Evolutionary conservation across 768 basidiomycete genomes (phyloP).

Genomic region (Boletus coccyginus): DNA sequence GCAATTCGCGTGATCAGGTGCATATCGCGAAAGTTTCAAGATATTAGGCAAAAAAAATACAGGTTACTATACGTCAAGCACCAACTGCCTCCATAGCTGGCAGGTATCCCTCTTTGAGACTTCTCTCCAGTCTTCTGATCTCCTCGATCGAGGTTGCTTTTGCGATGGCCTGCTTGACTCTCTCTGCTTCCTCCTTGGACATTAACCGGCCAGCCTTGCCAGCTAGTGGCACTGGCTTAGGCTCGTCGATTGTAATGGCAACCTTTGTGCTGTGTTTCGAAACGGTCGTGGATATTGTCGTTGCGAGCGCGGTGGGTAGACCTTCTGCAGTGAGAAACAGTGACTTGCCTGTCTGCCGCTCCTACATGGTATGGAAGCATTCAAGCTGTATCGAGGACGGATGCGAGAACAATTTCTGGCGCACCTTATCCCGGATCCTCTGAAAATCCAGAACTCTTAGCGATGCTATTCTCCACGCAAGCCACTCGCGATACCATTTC

Average conservation of each 20-base stretch:
- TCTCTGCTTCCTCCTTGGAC: slow-evolving; percentile 89
- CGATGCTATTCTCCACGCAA: slow-evolving; percentile 82
- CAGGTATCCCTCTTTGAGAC: slow-evolving; percentile 79
- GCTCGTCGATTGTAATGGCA: slow-evolving; percentile 71
- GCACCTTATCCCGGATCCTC: slow-evolving; percentile 91
- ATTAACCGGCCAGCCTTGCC: slow-evolving; percentile 82
- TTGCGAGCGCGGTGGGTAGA: slow-evolving; percentile 76
- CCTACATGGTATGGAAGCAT: slow-evolving; percentile 46
- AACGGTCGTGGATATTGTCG: slow-evolving; percentile 70
- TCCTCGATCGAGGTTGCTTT: slow-evolving; percentile 91
- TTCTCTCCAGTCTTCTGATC: slow-evolving; percentile 78
- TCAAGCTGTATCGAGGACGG: slow-evolving; percentile 25
- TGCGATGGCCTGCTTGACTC: slow-evolving; percentile 83
- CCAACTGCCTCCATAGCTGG: slow-evolving; percentile 77
- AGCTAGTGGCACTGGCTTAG: slow-evolving; percentile 51
- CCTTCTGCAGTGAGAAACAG: slow-evolving; percentile 82
- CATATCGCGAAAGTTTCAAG: slow-evolving; percentile 3
- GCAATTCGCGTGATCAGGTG: not conserved
- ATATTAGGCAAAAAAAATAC: slow-evolving; percentile 32
- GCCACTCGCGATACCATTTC: slow-evolving; percentile 97
- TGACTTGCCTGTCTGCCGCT: slow-evolving; percentile 69
- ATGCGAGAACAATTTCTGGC: slow-evolving; percentile 37
- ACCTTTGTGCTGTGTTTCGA: slow-evolving; percentile 64
- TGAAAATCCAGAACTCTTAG: slow-evolving; percentile 94
- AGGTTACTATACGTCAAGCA: slow-evolving; percentile 48